Conservation (phyloP, 179 eudicot species). For the Corrigiola litoralis region DNA sequence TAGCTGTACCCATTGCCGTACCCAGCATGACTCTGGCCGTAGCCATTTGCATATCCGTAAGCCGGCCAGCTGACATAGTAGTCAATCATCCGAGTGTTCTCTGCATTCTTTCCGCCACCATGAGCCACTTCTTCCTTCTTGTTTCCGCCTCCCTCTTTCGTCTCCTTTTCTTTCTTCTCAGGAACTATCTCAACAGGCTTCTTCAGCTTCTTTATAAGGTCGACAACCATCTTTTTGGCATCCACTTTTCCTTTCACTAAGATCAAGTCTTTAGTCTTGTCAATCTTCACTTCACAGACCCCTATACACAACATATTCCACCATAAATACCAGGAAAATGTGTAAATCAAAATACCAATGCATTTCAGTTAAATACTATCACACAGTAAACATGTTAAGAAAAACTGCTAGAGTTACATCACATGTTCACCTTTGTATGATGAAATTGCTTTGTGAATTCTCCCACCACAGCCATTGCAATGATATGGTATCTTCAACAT, state of each 20-base stretch:
- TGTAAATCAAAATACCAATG: neutral
- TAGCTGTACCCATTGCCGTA: too few species aligned
- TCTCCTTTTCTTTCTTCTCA: conserved; percentile 47
- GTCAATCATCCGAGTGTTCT: too few species aligned
- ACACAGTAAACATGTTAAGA: too few species aligned
- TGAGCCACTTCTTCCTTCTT: conserved; percentile 5
- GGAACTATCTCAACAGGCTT: conserved; percentile 51
- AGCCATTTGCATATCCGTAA: too few species aligned
- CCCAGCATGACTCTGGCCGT: too few species aligned
- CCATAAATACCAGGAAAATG: too few species aligned
- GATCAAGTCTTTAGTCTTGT: conserved; percentile 47
- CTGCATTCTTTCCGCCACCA: too few species aligned
- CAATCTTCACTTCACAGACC: conserved; percentile 40
- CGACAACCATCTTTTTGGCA: conserved; percentile 37
- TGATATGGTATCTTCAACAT: conserved; percentile 61
- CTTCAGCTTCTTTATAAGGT: conserved; percentile 39
- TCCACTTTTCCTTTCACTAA: conserved; percentile 64
- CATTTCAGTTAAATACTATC: too few species aligned
- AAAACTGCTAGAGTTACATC: too few species aligned
- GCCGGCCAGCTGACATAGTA: too few species aligned
- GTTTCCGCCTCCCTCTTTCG: conserved; percentile 19
- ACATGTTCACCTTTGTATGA: conserved; percentile 60
- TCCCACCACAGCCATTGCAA: conserved; percentile 67
- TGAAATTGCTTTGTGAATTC: conserved; percentile 36
- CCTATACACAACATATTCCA: conserved; percentile 38